phyloP scores from a whole-genome alignment of 768 basidiomycete species.

The Pleurotus platypus region DNA sequence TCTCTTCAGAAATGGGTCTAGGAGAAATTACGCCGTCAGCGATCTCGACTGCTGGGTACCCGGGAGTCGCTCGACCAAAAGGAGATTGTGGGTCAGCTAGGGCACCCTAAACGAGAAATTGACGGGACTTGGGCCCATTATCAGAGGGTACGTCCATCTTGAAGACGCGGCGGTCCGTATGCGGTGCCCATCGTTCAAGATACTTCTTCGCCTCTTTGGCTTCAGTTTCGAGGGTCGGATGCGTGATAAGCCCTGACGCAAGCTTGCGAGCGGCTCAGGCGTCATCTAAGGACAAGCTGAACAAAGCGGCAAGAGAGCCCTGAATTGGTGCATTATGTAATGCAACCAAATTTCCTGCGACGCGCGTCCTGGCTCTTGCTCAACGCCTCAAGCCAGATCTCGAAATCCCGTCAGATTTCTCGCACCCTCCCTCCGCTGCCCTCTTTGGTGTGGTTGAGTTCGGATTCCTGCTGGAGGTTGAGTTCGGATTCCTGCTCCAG shows the following conservation, averaged over 20 bases:
- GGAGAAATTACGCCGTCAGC: not conserved
- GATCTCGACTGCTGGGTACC: conserved; percentile 13
- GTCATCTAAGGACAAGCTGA: not conserved
- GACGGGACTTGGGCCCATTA: not conserved
- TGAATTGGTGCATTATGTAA: too few species aligned
- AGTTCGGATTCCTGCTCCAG: too few species aligned
- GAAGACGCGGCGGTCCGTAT: not conserved
- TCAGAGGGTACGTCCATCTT: not conserved
- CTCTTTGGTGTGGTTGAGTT: too few species aligned
- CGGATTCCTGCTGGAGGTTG: too few species aligned
- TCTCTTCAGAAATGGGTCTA: conserved; percentile 22
- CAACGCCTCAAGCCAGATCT: too few species aligned
- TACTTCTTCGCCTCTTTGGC: not conserved
- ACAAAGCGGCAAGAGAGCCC: too few species aligned
- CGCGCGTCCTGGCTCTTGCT: too few species aligned
- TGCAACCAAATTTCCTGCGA: too few species aligned
- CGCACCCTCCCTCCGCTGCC: too few species aligned
- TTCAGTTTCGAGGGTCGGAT: not conserved
- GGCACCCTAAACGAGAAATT: not conserved
- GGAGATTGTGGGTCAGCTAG: conserved; percentile 8
- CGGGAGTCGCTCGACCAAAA: conserved; percentile 15
- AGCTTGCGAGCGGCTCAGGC: not conserved
- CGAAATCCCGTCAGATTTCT: too few species aligned
- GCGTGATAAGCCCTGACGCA: not conserved
- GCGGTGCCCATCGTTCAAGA: not conserved